These are phyloP conservation scores for Zelonia costaricensis DNA, from an alignment of 208 protist genomes.

Conservation along the genomic window DNA sequence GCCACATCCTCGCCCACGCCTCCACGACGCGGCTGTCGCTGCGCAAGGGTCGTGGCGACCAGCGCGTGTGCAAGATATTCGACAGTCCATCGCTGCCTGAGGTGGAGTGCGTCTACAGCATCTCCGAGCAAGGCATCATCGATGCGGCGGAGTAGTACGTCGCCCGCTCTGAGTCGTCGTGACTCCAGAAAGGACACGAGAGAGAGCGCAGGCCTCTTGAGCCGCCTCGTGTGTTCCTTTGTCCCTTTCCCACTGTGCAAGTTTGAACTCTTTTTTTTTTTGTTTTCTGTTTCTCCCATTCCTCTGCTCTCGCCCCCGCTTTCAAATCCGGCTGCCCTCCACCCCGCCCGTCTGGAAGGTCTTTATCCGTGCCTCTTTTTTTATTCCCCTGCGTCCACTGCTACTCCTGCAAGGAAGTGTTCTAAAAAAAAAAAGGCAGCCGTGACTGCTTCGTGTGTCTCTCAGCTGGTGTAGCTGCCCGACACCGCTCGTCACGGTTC, in stretches of 20 bases:
- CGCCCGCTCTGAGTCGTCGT: too few relatives aligned
- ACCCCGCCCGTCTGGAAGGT: neutral
- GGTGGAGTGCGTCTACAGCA: slow-evolving; percentile 95
- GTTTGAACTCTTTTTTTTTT: slow-evolving; percentile 16
- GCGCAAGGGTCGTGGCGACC: slow-evolving; percentile 97
- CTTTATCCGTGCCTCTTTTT: neutral
- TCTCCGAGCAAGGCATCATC: slow-evolving; percentile 95
- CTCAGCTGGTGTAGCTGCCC: too few relatives aligned
- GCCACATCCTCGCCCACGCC: slow-evolving; percentile 99
- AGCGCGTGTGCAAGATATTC: slow-evolving; percentile 98
- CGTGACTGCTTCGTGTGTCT: too few relatives aligned
- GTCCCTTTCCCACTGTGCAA: too few relatives aligned
- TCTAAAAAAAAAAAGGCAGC: too few relatives aligned
- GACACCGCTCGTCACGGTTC: too few relatives aligned
- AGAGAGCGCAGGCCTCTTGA: neutral
- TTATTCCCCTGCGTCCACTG: too few relatives aligned
- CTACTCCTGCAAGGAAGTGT: too few relatives aligned
- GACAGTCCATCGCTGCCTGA: slow-evolving; percentile 98
- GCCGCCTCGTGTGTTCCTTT: too few relatives aligned
- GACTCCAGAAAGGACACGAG: neutral
- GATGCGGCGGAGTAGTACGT: slow-evolving; percentile 89
- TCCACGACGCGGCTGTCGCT: slow-evolving; percentile 95
- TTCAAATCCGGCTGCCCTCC: neutral
- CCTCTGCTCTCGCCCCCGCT: neutral
- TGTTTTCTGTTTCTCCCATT: neutral